Evolutionary conservation across 139 green algal genomes (phyloP).

Genomic region (Gonium pectorale): DNA sequence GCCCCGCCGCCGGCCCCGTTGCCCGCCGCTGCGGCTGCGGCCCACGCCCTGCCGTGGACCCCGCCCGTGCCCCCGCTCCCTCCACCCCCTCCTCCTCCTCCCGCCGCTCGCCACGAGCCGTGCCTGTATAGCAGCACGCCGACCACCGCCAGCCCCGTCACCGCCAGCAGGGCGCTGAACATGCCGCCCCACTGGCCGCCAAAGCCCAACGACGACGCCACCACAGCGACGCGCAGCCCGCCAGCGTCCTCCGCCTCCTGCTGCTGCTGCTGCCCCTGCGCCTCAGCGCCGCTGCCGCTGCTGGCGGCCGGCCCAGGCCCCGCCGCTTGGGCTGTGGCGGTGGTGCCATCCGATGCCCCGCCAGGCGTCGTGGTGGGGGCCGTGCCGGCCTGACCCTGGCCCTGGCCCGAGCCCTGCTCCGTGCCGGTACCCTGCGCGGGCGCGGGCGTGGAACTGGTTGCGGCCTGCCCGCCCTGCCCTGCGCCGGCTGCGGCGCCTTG

Average conservation of each 20-base stretch:
- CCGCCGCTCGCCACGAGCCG: background rate
- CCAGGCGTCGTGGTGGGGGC: background rate
- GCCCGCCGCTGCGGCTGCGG: no score
- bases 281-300: background rate
- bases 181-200: background rate
- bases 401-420: constrained; percentile 9
- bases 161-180: background rate
- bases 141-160: constrained; percentile 1
- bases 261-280: background rate
- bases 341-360: background rate
- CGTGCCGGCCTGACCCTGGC: constrained; percentile 6
- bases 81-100: background rate
- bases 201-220: background rate
- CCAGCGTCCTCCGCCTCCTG: background rate
- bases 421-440: background rate
- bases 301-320: background rate
- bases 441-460: background rate
- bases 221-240: background rate
- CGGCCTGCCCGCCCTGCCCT: background rate
- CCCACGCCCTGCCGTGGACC: no score
- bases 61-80: background rate
- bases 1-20: no score
- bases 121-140: constrained; percentile 25
- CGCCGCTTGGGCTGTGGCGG: background rate
- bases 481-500: background rate